Evolutionary conservation across 257 asterid species (phyloP).

Genomic region (Ligustrum vulgare): DNA sequence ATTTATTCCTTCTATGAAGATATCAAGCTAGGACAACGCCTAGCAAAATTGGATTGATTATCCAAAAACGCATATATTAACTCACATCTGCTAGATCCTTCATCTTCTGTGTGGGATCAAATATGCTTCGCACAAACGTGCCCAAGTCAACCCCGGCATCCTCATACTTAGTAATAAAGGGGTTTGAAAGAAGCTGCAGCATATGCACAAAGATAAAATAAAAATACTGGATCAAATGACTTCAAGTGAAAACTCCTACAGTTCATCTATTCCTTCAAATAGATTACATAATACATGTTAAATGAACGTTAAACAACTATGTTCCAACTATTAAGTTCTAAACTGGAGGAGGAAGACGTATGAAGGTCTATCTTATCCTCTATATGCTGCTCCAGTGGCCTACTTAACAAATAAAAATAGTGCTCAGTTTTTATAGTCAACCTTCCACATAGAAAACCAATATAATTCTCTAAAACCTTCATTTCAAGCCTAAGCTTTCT

Average conservation of each 20-base stretch:
- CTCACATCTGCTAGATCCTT: constrained; percentile 98
- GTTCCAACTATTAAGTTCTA: not conserved
- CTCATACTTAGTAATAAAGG: constrained; percentile 66
- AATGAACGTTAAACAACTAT: not conserved
- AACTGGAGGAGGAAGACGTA: not conserved
- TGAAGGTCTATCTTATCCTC: not conserved
- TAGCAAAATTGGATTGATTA: constrained; percentile 10
- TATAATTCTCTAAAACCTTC: not conserved
- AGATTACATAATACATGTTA: not conserved
- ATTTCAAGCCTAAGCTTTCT: not conserved
- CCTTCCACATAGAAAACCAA: not conserved
- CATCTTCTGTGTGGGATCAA: constrained; percentile 85
- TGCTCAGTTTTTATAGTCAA: not conserved
- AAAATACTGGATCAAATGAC: not conserved
- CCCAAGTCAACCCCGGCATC: constrained; percentile 67
- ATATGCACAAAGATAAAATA: constrained; percentile 11
- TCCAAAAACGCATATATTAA: constrained; percentile 21
- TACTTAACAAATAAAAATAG: not conserved
- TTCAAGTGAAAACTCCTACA: not conserved
- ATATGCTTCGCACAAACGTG: constrained; percentile 76
- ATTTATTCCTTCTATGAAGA: constrained; percentile 4
- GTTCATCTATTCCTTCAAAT: not conserved
- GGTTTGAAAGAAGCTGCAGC: constrained; percentile 85
- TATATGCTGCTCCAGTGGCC: not conserved
- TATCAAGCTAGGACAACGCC: not conserved